These are phyloP conservation scores for Phytomonas francai DNA, from an alignment of 208 protist genomes.

Conservation along the genomic window DNA sequence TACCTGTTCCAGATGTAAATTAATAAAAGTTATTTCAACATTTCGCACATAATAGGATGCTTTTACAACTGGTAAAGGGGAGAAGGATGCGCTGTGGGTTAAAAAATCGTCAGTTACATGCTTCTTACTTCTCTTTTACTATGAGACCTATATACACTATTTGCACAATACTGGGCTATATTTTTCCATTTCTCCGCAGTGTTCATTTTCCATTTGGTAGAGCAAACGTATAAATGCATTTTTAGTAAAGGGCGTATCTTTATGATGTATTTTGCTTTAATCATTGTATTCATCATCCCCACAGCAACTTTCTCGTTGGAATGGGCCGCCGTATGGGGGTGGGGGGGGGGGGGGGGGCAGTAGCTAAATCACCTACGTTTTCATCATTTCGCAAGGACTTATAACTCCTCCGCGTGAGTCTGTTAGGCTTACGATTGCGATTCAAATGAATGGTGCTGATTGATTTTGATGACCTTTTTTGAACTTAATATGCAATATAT, in stretches of 20 bases:
- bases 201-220: not conserved
- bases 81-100: not conserved
- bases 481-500: not conserved
- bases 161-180: too few species aligned
- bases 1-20: not conserved
- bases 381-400: not conserved
- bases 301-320: not conserved
- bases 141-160: too few species aligned
- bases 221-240: not conserved
- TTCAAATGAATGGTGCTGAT: not conserved
- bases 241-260: not conserved
- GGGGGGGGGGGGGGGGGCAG: too few species aligned
- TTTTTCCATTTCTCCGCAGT: not conserved
- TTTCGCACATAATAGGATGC: not conserved
- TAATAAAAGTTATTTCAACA: not conserved
- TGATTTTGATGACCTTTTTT: not conserved
- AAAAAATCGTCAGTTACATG: not conserved
- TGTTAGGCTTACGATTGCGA: not conserved
- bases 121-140: not conserved
- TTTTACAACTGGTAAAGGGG: not conserved
- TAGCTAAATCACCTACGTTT: not conserved
- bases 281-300: not conserved
- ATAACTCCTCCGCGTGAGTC: not conserved
- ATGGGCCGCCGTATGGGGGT: not conserved
- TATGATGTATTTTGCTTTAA: not conserved